Evolutionary conservation across 2,329 filamentous ascomycete species (phyloP), one percentile per base, ranked within the genome.

Genomic region (Phoma sp.): DNA sequence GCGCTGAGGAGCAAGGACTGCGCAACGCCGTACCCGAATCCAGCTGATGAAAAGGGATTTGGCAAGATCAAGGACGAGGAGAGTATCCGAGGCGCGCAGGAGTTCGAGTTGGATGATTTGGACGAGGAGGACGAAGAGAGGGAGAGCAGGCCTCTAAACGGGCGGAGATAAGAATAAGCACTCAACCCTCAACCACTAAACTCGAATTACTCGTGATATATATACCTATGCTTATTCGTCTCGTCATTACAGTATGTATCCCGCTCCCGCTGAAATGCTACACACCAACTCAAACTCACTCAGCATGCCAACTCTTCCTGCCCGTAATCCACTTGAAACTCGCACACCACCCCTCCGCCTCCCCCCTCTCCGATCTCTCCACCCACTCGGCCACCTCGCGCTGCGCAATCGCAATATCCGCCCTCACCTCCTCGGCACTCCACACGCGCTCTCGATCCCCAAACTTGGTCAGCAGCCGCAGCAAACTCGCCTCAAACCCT

Each of bases 1-100:
- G 72, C 78, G 4, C 64, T 87, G 48, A 71, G 78, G 37, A 79
- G 77, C n/a, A 61, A 63, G 12, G 68, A 71, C n/a, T 87, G 84
- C 61, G 79, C 81, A 30, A 76, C 76, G 17, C 82, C 84, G 12
- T 83, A 83, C 61, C 64, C 74, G 18, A 75, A 75, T 45, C 69
- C 70, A 2, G 71, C 64, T 10, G 75, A 77, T 30, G 62, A 61
- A 3, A 54, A 40, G 34, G 60, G 68, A 6, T 47, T 74, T 53
- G 67, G 65, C 14, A 76, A 78, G 61, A 49, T 77, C 1, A 76
- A 77, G 57, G 77, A 80, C 40, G 80, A 81, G 64, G 77, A 78
- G 57, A 66, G 65, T 21, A 52, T 72, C 17, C 60, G 67, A 33
- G 67, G 65, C 1, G 65, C 59, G 6, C 62, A 60, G 20, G 72